Evolutionary conservation across 805 yeast genomes (phyloP).

Genomic region (Candida incommunis): DNA sequence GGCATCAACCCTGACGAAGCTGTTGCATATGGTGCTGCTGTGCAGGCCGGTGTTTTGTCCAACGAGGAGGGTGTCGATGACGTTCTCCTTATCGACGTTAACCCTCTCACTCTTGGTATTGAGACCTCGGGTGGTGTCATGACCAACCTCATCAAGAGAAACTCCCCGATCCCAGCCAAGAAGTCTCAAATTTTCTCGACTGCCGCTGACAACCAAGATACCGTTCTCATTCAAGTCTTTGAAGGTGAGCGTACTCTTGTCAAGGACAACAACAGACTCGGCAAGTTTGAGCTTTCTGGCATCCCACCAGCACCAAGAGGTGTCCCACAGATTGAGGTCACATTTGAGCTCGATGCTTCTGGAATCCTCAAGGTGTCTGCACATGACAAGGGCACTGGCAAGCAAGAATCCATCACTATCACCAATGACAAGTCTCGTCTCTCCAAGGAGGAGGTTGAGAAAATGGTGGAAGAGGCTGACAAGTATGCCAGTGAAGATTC

Average conservation of each 20-base stretch:
- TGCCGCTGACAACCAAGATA: conserved; percentile 92
- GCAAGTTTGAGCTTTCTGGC: conserved; percentile 75
- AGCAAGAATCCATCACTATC: conserved; percentile 78
- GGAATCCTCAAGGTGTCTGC: conserved; percentile 82
- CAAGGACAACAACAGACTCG: conserved; percentile 81
- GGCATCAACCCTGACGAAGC: conserved; percentile 99
- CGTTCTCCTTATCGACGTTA: conserved; percentile 80
- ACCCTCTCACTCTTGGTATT: conserved; percentile 88
- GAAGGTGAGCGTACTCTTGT: conserved; percentile 96
- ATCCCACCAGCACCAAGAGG: conserved; percentile 91
- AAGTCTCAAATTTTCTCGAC: conserved; percentile 93
- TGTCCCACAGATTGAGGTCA: conserved; percentile 79
- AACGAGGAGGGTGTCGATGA: conserved; percentile 93
- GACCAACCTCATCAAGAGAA: conserved; percentile 91
- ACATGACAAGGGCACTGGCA: conserved; percentile 88
- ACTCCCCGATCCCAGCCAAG: conserved; percentile 90
- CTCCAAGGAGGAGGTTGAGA: conserved; percentile 85
- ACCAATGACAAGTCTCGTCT: conserved; percentile 91
- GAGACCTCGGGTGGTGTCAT: conserved; percentile 96
- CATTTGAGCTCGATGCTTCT: conserved; percentile 77
- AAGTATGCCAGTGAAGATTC: conserved; percentile 86
- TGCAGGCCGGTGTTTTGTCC: conserved; percentile 93
- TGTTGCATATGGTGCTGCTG: conserved; percentile 99
- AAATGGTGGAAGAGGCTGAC: conserved; percentile 97
- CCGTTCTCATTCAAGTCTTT: conserved; percentile 82